phyloP scores from a whole-genome alignment of 2,329 filamentous ascomycete genomes.

The Fusarium tupiense region DNA sequence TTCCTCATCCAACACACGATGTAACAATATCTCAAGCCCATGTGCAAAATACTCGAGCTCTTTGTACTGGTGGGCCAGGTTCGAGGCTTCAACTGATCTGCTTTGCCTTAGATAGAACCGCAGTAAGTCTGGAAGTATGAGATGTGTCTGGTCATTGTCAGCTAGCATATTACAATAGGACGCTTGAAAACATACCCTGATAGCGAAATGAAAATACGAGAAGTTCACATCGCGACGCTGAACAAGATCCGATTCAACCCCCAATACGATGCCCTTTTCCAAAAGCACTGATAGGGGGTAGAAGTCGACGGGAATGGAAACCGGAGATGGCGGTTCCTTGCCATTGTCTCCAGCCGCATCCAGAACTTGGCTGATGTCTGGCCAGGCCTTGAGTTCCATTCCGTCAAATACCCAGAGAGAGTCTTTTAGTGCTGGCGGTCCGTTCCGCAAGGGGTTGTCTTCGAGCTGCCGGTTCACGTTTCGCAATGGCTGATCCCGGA shows the following conservation, averaged over 20 bases:
- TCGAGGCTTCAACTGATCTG: constrained; percentile 82
- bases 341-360: constrained; percentile 72
- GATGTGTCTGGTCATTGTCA: constrained; percentile 72
- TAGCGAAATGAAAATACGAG: constrained; percentile 87
- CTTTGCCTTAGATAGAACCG: constrained; percentile 80
- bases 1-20: constrained; percentile 93
- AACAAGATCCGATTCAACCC: constrained; percentile 91
- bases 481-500: constrained; percentile 79
- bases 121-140: constrained; percentile 90
- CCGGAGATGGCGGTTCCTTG: constrained; percentile 76
- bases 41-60: constrained; percentile 92
- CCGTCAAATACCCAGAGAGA: constrained; percentile 97
- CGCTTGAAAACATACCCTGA: constrained; percentile 70
- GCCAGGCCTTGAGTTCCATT: constrained; percentile 85
- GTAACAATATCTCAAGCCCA: constrained; percentile 88
- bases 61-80: constrained; percentile 85
- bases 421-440: constrained; percentile 71
- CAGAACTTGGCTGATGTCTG: constrained; percentile 86
- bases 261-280: constrained; percentile 89
- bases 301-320: constrained; percentile 89
- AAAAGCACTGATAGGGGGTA: constrained; percentile 89
- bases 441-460: constrained; percentile 37
- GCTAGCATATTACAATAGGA: not conserved
- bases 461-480: constrained; percentile 45
- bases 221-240: constrained; percentile 92